Evolutionary conservation across 345 rosid genomes (phyloP), one percentile per base, ranked within the genome.

Genomic region (Murraya paniculata): DNA sequence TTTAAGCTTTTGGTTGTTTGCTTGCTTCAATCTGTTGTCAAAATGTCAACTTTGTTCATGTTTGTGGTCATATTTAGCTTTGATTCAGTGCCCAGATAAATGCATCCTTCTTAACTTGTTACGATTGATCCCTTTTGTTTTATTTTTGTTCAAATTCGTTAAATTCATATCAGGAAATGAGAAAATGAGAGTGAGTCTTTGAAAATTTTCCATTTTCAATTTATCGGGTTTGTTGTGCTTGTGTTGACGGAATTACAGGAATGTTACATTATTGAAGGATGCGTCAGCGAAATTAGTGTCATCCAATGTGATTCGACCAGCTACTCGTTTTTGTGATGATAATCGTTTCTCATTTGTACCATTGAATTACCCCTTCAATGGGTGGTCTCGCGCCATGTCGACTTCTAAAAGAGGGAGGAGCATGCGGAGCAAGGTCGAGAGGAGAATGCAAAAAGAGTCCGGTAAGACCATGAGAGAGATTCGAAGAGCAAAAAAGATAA

Each of bases 361-460:
- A 45, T 56, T 58, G 64, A 45, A 71, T 78, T 60, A 64, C 66
- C 81, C 82, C 35, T 79, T 72, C 9, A 81, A 48, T 25, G 85
- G 88, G 31, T 84, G 91, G 88, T 84, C 71, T 70, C 90, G 97
- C 48, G 71, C 62, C 72, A 92, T 94, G 98, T 95, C 98, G 1
- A 91, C 93, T 11, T 82, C 97, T 0, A 94, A 82, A 1, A 93
- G 81, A 81, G 99, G 97, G 81, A 85, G 94, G 85, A 93, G 93
- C 70, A 92, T 95, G 97, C 85, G 98, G 73, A 92, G 97, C 85
- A 95, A 90, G 90, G 98, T 95, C 18, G 98, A 95, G 90, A 89
- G 85, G 67, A 82, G 97, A 76, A 94, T 95, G 97, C 88, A 89
- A 53, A 94, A 87, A 73, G 99, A 95, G 85, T 91, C 98, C 0